Conservation (phyloP, 352 stramenopile genomes). For the Hyphochytrium catenoides region DNA sequence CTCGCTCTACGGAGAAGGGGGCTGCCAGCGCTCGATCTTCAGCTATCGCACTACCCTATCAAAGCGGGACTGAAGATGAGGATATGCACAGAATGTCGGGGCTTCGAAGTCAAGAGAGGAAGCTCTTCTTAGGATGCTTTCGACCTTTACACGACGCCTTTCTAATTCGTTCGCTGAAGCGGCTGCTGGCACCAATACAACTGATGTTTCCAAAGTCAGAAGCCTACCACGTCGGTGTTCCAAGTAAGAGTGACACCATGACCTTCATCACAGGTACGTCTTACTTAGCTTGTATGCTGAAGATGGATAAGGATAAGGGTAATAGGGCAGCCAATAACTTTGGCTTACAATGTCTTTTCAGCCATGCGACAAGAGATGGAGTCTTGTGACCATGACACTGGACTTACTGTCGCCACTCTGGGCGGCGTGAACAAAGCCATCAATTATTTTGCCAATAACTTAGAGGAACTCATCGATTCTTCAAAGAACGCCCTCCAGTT, state of each 20-base stretch:
- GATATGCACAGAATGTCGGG: background rate
- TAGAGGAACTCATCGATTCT: slow-evolving; percentile 41
- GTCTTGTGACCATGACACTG: slow-evolving; percentile 23
- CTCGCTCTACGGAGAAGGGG: background rate
- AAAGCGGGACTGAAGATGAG: slow-evolving; percentile 1
- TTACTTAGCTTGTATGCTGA: no score
- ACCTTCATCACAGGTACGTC: slow-evolving; percentile 36
- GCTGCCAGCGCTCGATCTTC: background rate
- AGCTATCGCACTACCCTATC: background rate
- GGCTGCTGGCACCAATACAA: slow-evolving; percentile 40
- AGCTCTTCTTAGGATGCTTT: slow-evolving; percentile 44
- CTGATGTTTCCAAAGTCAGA: slow-evolving; percentile 62
- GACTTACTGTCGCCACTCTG: slow-evolving; percentile 25
- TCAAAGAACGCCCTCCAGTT: slow-evolving; percentile 21
- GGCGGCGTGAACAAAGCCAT: slow-evolving; percentile 32
- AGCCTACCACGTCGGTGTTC: slow-evolving; percentile 49
- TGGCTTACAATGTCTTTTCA: no score
- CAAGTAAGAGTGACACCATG: slow-evolving; percentile 49
- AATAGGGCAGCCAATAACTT: no score
- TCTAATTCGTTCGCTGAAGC: slow-evolving; percentile 26
- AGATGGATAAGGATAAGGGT: no score
- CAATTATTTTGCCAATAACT: slow-evolving; percentile 31
- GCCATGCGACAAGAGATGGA: slow-evolving; percentile 43
- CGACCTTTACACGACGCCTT: slow-evolving; percentile 31
- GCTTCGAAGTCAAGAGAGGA: slow-evolving; percentile 18